Conservation (phyloP, 1,139 yeast genomes). For the Eremothecium gossypii region DNA sequence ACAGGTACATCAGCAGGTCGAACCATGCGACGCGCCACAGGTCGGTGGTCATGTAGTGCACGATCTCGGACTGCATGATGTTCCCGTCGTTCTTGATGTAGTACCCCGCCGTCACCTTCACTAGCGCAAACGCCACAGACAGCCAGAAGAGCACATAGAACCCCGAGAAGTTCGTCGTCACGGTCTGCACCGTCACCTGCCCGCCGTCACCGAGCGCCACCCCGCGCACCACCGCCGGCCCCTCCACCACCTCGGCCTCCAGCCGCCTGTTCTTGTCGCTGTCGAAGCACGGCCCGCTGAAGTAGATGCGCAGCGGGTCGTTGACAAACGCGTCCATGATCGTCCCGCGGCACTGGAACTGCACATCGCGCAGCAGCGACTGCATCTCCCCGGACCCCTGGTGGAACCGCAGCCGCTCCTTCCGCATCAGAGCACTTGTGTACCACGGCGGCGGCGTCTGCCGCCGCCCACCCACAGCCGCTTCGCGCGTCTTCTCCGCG, state of each 20-base stretch:
- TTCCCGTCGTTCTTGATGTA: constrained; percentile 30
- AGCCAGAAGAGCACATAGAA: constrained; percentile 64
- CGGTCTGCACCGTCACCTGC: constrained; percentile 27
- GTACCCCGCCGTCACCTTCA: constrained; percentile 41
- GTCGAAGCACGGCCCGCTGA: constrained; percentile 24
- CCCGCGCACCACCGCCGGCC: background rate
- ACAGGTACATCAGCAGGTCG: constrained; percentile 60
- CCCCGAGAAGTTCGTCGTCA: constrained; percentile 41
- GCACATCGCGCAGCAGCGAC: constrained; percentile 39
- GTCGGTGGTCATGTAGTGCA: constrained; percentile 43
- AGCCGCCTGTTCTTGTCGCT: background rate
- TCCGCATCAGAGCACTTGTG: constrained; percentile 13
- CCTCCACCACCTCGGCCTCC: background rate
- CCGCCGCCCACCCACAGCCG: background rate
- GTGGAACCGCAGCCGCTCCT: constrained; percentile 16
- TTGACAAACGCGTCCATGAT: constrained; percentile 40
- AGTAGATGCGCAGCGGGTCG: constrained; percentile 23
- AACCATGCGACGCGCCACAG: constrained; percentile 54
- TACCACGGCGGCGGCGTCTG: constrained; percentile 13
- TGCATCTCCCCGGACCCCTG: constrained; percentile 15
- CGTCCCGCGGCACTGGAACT: constrained; percentile 37
- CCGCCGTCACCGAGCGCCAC: constrained; percentile 5
- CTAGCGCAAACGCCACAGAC: constrained; percentile 44
- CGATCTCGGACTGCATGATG: constrained; percentile 41
- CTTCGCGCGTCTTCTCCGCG: background rate